Evolutionary conservation across 106 monocot genomes (phyloP), one percentile per base, ranked within the genome.

Genomic region (Allium fistulosum): DNA sequence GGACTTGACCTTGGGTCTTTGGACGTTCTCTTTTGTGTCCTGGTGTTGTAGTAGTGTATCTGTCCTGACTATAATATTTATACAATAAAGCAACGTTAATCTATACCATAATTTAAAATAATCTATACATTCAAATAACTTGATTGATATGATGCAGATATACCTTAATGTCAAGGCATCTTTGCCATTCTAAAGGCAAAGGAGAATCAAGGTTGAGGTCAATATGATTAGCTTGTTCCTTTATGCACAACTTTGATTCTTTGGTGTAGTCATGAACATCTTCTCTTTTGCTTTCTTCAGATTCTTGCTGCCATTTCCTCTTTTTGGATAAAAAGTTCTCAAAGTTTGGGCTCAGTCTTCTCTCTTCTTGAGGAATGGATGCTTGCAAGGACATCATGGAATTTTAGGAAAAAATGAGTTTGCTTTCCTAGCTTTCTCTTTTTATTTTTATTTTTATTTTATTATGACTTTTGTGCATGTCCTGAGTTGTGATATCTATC

Each of bases 111-210:
- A 37, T 37, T 37, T 2, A 37, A 37, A 37, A 37, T 37, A 4
- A 37, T 37, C 2, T 37, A 37, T 37, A 37, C 2, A 5, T 37
- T 4, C 2, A 37, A 37, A 37, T 37, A 37, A 37, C 37, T 37
- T 5, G 37, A 37, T 37, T 37, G 37, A 37, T 37, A 37, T 37
- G 37, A 5, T 37, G 46, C 48, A 22, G 37, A 17, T 28, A 17
- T 73, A 86, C 90, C 83, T 83, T 74, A 65, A 86, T 86, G 69
- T 90, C 90, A 46, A 86, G 86, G 69, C 85, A 83, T 13, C 86
- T 70, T 48, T 86, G 81, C 90, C 90, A 86, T 46, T 86, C 90
- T 14, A 80, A 70, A 5, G 86, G 86, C 51, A 90, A 58, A 15
- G 90, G 90, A 4, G 81, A 50, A 18, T 90, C 90, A 46, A 90